Conservation (phyloP, 768 basidiomycete genomes). For the Calocybe indica region DNA sequence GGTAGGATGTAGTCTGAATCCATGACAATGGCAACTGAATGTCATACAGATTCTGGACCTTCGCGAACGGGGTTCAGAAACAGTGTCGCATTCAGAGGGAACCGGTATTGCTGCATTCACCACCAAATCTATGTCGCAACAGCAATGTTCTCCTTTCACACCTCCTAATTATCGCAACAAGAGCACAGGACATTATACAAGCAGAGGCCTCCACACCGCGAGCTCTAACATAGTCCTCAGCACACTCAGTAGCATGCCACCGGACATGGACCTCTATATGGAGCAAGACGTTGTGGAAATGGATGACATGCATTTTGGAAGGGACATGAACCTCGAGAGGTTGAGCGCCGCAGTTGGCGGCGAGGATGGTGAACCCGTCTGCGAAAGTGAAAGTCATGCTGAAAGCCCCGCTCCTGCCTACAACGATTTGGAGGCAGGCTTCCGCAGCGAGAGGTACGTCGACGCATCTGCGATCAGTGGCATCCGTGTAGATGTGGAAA, state of each 20-base stretch:
- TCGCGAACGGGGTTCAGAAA: slow-evolving; percentile 76
- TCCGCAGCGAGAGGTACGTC: slow-evolving; percentile 16
- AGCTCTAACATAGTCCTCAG: slow-evolving; percentile 60
- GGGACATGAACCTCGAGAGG: slow-evolving; percentile 47
- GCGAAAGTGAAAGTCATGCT: slow-evolving; percentile 32
- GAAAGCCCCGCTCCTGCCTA: slow-evolving; percentile 53
- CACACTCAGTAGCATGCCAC: slow-evolving; percentile 54
- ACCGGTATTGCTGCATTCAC: slow-evolving; percentile 63
- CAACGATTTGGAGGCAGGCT: slow-evolving; percentile 44
- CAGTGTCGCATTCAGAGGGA: slow-evolving; percentile 69
- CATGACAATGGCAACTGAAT: slow-evolving; percentile 5
- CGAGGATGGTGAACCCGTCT: slow-evolving; percentile 45
- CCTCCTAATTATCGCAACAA: slow-evolving; percentile 44
- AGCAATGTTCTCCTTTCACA: slow-evolving; percentile 49
- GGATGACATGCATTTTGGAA: slow-evolving; percentile 49
- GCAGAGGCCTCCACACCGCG: slow-evolving; percentile 42
- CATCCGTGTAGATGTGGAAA: slow-evolving; percentile 60
- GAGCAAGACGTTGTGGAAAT: slow-evolving; percentile 52
- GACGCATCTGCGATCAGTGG: slow-evolving; percentile 27
- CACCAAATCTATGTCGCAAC: slow-evolving; percentile 53
- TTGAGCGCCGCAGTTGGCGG: slow-evolving; percentile 47
- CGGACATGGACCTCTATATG: slow-evolving; percentile 39
- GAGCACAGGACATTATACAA: slow-evolving; percentile 27
- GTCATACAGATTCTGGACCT: slow-evolving; percentile 65
- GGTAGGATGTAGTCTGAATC: slow-evolving; percentile 26